These are phyloP conservation scores for Tillandsia fasciculata DNA, from an alignment of 176 grass and related monocot species.

Conservation along the genomic window DNA sequence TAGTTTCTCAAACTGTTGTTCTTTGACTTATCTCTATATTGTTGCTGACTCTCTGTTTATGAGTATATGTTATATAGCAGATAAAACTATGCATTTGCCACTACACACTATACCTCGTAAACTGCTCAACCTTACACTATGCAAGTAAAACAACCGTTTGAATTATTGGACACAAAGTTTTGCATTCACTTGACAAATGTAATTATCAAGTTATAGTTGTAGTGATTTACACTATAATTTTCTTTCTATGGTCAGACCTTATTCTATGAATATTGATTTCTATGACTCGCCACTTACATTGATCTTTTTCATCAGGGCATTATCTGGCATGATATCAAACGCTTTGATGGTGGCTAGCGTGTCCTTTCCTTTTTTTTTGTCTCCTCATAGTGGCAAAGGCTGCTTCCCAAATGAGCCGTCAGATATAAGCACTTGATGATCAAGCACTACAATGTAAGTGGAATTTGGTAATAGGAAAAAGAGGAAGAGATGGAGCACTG, in stretches of 20 bases:
- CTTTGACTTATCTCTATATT: no score
- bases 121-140: no score
- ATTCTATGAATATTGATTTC: conserved; percentile 5
- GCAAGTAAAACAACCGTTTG: no score
- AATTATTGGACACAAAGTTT: not conserved
- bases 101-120: no score
- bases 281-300: not conserved
- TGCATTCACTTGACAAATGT: not conserved
- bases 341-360: conserved; percentile 55
- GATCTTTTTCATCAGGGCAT: conserved; percentile 40
- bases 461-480: not conserved
- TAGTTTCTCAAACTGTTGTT: no score
- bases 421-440: not conserved
- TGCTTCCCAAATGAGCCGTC: not conserved
- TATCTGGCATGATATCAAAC: conserved; percentile 39
- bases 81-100: no score
- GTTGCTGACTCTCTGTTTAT: no score
- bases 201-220: no score
- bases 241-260: not conserved
- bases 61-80: no score
- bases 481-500: no score
- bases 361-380: not conserved
- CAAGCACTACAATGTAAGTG: not conserved
- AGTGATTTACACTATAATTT: not conserved
- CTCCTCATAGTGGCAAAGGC: not conserved